These are phyloP conservation scores for Alopecurus myosuroides DNA, from an alignment of 176 grass and related monocot species.

Conservation along the genomic window DNA sequence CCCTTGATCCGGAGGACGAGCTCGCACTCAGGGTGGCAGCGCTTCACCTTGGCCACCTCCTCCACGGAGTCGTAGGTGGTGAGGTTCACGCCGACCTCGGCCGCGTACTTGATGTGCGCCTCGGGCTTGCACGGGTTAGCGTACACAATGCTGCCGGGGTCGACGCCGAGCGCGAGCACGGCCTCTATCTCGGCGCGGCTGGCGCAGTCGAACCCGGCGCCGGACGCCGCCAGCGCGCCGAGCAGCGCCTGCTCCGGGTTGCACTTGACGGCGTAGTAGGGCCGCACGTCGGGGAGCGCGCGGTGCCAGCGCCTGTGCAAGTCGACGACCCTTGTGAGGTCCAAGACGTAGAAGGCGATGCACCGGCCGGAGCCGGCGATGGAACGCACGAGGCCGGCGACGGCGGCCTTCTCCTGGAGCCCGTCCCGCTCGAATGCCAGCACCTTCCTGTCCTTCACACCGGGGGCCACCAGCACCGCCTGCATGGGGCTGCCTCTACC, in stretches of 20 bases:
- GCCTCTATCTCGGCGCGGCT: slow-evolving; percentile 16
- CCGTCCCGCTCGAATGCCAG: no score
- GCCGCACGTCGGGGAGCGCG: neutral
- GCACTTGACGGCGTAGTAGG: slow-evolving; percentile 25
- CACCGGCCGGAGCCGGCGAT: neutral
- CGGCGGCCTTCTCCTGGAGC: no score
- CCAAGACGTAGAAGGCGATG: neutral
- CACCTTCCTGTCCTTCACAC: no score
- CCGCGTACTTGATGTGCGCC: neutral
- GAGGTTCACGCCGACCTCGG: neutral
- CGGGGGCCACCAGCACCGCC: no score
- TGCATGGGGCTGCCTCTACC: no score
- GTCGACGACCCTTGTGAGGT: neutral
- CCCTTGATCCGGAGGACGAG: neutral
- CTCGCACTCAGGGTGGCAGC: neutral
- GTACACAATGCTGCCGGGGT: neutral
- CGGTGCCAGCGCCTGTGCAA: neutral
- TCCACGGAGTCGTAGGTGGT: neutral
- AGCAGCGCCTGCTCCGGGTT: slow-evolving; percentile 3
- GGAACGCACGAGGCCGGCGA: no score
- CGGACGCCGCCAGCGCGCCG: neutral
- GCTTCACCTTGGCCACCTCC: neutral
- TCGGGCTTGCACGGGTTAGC: slow-evolving; percentile 14
- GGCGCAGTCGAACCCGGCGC: slow-evolving; percentile 15
- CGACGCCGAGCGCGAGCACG: neutral